Evolutionary conservation across 169 alveolate genomes (phyloP), one percentile per base, ranked within the genome.

Genomic region (Toxoplasma gondii): DNA sequence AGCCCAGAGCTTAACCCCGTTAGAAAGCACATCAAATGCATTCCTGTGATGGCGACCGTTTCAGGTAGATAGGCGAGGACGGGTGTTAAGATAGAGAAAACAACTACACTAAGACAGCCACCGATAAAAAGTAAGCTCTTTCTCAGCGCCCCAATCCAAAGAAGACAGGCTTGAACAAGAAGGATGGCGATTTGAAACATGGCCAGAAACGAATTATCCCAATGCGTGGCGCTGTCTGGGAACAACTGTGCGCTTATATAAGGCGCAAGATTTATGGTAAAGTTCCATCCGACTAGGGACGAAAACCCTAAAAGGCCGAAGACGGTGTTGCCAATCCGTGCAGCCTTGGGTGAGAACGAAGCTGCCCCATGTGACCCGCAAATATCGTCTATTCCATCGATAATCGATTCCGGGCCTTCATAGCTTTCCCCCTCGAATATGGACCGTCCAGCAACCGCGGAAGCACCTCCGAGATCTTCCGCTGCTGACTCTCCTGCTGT

Each of bases 241-340:
- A 92, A 70, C 38, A 81, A 58, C 27, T 41, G 67, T 67, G 53
- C 86, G 29, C 83, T 82, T 58, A 92, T 83, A 58, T 80, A 80
- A 10, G 94, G 94, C 41, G 88, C 91, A 34, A 92, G 45, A 49
- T 83, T 54, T 9, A 92, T 43, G 45, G 80, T 36, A 39, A 49
- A 34, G 49, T 53, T 82, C 94, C 94, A 92, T 22, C 88, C 86
- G n/a, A 92, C 38, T n/a, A 92, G 67, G 29, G 82, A 45, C 58
- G 67, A 24, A 64, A 92, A 38, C 36, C 94, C 94, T 17, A 92
- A 38, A 22, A 91, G 49, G 54, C 74, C n/a, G 74, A 91, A 91
- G 10, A 86, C 88, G 7, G 41, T 27, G 19, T 44, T 53, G 22
- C 78, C 82, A 24, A 78, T 22, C 94, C 88, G 74, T 49, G 27